Percentiles rank a stretch among this genome's conserved stretches.
Evolutionary conservation across 2,329 filamentous ascomycete species (phyloP).

Genomic region (Pyrenophora graminea): DNA sequence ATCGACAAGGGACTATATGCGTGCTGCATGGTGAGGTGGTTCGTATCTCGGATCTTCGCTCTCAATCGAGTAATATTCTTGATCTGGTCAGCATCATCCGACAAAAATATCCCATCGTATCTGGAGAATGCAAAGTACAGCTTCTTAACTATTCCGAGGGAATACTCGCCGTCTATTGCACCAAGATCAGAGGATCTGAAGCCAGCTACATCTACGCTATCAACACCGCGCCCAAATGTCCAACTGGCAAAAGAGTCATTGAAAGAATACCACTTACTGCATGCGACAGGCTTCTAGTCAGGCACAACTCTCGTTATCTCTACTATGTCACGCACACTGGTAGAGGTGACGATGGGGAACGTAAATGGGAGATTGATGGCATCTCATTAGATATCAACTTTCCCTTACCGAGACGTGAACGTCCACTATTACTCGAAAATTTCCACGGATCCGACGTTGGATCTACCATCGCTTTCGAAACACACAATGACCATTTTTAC

Average conservation of each 20-base stretch:
- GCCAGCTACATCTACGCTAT: conserved; percentile 34
- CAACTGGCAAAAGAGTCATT: conserved; percentile 46
- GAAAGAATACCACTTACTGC: conserved; percentile 22
- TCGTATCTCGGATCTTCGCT: conserved; percentile 63
- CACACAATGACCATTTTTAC: conserved; percentile 69
- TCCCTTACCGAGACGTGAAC: conserved; percentile 49
- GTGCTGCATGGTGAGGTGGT: conserved; percentile 61
- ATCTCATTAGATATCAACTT: conserved; percentile 42
- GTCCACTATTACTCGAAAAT: conserved; percentile 58
- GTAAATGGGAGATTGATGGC: conserved; percentile 66
- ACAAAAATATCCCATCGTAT: conserved; percentile 4
- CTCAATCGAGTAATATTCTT: conserved; percentile 16
- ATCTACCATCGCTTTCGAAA: conserved; percentile 71
- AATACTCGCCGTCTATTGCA: conserved; percentile 35
- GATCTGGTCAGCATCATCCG: conserved; percentile 26
- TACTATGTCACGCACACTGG: conserved; percentile 69
- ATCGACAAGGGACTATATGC: conserved; percentile 66
- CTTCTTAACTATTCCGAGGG: conserved; percentile 42
- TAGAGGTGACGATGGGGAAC: conserved; percentile 57
- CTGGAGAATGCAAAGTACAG: conserved; percentile 47
- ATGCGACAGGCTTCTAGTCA: conserved; percentile 66
- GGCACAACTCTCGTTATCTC: conserved; percentile 64
- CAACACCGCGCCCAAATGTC: conserved; percentile 17
- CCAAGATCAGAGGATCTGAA: conserved; percentile 15
- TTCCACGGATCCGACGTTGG: conserved; percentile 69